Evolutionary conservation across 495 filamentous ascomycete species (phyloP), one percentile per base, ranked within the genome.

Genomic region (Peziza echinospora): DNA sequence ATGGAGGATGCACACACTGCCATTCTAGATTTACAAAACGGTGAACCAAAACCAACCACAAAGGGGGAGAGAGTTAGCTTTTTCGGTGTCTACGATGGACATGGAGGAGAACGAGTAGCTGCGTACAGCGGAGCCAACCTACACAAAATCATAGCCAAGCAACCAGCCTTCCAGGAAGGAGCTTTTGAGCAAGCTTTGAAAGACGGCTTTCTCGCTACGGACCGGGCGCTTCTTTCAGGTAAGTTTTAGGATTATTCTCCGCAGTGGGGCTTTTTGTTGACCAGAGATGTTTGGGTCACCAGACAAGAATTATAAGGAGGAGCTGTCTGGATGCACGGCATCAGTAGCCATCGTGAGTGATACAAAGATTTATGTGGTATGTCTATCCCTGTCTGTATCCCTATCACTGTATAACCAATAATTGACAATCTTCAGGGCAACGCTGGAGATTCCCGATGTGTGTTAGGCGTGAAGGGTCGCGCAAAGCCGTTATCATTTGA

Each of bases 61-160:
- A 62, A 70, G 43, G 80, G 82, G 47, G 63, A 76, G 58, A 77
- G 79, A 55, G 67, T 96, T 52, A 86, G 84, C 53, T 96, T 93
- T 69, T 97, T 97, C 55, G 89, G 89, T 56, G 89, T 97, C 48
- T 97, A 91, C 55, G 89, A 97, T 62, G 89, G 89, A 49, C 89
- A 97, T 62, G 87, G 89, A 53, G 89, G 89, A 57, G 86, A 93
- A 62, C 91, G 89, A 62, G 91, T 97, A 13, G 89, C 89, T 45
- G 63, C 84, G 25, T 97, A 91, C 60, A 79, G 86, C 5, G 89
- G 89, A 54, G 82, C 91, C 53, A 75, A 93, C 56, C 76, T 97
- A 58, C 80, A 93, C 68, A 75, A 85, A 61, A 96, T 97, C 57
- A 70, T 97, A 45, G 73, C 83, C 46, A 93, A 87, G 63, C 89